Percentiles rank a stretch among this genome's conserved stretches.
Conservation (phyloP, 2,329 filamentous ascomycete genomes). For the Nemania abortiva region DNA sequence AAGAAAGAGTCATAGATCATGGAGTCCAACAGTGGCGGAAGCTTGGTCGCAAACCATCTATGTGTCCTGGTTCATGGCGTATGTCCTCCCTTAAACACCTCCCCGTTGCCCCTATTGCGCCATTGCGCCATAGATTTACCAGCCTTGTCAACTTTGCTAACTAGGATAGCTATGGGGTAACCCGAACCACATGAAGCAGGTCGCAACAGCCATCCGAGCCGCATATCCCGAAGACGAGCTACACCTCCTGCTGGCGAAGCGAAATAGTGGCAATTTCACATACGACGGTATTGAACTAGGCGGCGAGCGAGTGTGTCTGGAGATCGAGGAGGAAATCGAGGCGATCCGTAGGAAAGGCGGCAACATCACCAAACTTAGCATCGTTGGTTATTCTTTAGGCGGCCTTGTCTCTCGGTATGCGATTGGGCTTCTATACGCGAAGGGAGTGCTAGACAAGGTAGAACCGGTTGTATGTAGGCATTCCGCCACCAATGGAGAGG, state of each 20-base stretch:
- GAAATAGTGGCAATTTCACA: slow-evolving; percentile 79
- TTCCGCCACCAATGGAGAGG: background rate
- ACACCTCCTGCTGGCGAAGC: slow-evolving; percentile 77
- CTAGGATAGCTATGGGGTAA: slow-evolving; percentile 78
- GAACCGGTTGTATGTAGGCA: slow-evolving; percentile 75
- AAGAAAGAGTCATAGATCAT: slow-evolving; percentile 48
- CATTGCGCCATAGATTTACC: background rate
- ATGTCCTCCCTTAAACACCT: slow-evolving; percentile 52
- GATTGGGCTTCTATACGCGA: slow-evolving; percentile 83
- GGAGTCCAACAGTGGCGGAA: slow-evolving; percentile 66
- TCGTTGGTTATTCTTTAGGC: slow-evolving; percentile 91
- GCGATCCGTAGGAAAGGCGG: slow-evolving; percentile 71
- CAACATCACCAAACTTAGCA: slow-evolving; percentile 82
- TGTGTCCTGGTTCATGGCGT: slow-evolving; percentile 83
- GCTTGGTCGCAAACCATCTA: slow-evolving; percentile 73
- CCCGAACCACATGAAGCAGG: slow-evolving; percentile 76
- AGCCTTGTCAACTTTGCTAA: slow-evolving; percentile 40
- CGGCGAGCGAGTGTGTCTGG: slow-evolving; percentile 74
- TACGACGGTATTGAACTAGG: slow-evolving; percentile 77
- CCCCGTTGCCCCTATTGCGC: background rate
- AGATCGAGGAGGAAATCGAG: slow-evolving; percentile 74
- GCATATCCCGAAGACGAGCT: slow-evolving; percentile 72
- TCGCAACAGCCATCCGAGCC: slow-evolving; percentile 74
- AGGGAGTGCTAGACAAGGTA: slow-evolving; percentile 81
- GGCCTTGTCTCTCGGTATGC: slow-evolving; percentile 89